Evolutionary conservation across 257 asterid genomes (phyloP).

Genomic region (Scutellaria minor): DNA sequence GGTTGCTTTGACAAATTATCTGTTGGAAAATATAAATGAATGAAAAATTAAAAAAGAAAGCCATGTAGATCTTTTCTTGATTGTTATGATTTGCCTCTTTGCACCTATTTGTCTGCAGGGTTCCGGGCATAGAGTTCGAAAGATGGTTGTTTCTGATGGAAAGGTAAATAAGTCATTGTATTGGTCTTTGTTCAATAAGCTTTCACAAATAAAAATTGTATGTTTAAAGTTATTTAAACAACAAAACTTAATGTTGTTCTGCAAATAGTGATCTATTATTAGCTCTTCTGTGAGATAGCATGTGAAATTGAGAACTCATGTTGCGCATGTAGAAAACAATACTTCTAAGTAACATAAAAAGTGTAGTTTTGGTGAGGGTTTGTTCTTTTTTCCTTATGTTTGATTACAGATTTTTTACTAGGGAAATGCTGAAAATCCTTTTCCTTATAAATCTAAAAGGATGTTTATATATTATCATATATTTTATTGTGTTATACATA

Average conservation of each 20-base stretch:
- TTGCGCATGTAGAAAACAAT: too few relatives aligned
- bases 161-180: slow-evolving; percentile 46
- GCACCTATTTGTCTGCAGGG: slow-evolving; percentile 40
- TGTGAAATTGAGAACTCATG: too few relatives aligned
- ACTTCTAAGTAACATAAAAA: background rate
- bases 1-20: background rate
- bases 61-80: background rate
- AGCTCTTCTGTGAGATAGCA: too few relatives aligned
- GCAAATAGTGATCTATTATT: background rate
- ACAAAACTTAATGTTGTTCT: background rate
- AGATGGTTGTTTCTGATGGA: slow-evolving; percentile 58
- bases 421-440: background rate
- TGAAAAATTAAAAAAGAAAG: background rate
- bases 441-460: background rate
- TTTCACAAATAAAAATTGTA: background rate
- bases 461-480: background rate
- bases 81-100: background rate
- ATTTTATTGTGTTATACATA: background rate
- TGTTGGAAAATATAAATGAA: background rate
- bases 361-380: background rate
- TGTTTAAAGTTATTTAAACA: background rate
- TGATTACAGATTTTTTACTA: background rate
- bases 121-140: slow-evolving; percentile 24
- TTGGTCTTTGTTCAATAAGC: background rate
- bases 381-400: background rate